Conservation (phyloP, 371 early-diverging fungal genomes). For the Mucor lusitanicus region DNA sequence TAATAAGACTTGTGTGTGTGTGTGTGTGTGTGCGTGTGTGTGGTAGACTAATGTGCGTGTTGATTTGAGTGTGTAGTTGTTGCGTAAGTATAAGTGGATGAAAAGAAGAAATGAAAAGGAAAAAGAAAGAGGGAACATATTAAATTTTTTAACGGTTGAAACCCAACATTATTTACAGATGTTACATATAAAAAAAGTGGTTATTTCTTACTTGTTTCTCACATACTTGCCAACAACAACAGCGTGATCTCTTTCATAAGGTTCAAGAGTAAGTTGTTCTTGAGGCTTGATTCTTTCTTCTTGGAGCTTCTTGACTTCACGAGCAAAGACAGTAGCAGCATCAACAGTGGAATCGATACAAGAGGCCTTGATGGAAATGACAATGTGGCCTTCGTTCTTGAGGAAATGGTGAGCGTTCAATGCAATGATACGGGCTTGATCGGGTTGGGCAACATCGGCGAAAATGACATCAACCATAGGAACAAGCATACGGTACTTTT, state of each 20-base stretch:
- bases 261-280: conserved; percentile 99
- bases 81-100: neutral
- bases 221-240: conserved; percentile 96
- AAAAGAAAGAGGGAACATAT: conserved; percentile 4
- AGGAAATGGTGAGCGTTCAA: conserved; percentile 99
- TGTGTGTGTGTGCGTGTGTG: neutral
- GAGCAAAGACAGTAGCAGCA: conserved; percentile 98
- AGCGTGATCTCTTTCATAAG: conserved; percentile 99
- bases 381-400: conserved; percentile 97
- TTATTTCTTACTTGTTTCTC: conserved; percentile 55
- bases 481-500: conserved; percentile 99
- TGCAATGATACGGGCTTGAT: conserved; percentile 99
- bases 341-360: conserved; percentile 99
- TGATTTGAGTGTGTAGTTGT: neutral
- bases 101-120: neutral
- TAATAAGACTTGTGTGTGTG: neutral
- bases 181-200: neutral
- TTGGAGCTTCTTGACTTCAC: conserved; percentile 99
- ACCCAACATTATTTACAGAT: conserved; percentile 12
- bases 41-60: neutral
- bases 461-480: conserved; percentile 99
- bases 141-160: conserved; percentile 9
- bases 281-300: conserved; percentile 99
- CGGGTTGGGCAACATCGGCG: conserved; percentile 99
- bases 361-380: conserved; percentile 99